Conservation (phyloP, 1,284 basidiomycete species). For the Microbotryum saponariae region DNA sequence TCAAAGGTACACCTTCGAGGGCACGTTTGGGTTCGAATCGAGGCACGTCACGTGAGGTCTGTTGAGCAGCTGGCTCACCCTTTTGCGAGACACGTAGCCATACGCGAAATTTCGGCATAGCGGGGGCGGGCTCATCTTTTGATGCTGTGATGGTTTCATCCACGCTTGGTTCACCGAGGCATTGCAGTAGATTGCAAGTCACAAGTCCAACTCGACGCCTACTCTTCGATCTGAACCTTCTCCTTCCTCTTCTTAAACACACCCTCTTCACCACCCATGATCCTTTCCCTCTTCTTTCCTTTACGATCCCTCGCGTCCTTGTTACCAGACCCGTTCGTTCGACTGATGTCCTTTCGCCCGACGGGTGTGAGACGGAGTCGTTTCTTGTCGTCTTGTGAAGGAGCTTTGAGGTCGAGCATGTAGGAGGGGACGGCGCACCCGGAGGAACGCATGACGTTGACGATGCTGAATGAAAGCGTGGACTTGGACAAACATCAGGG, state of each 20-base stretch:
- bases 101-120: too few species aligned
- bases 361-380: constrained; percentile 67
- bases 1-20: too few species aligned
- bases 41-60: too few species aligned
- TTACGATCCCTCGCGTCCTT: constrained; percentile 3
- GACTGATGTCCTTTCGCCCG: constrained; percentile 50
- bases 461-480: constrained; percentile 55
- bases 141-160: too few species aligned
- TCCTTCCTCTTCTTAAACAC: constrained; percentile 45
- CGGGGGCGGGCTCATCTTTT: too few species aligned
- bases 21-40: too few species aligned
- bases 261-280: constrained; percentile 57
- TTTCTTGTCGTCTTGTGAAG: constrained; percentile 67
- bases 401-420: constrained; percentile 61
- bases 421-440: constrained; percentile 83
- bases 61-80: too few species aligned
- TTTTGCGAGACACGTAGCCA: too few species aligned
- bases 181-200: too few species aligned
- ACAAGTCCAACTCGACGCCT: too few species aligned
- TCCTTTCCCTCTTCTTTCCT: constrained; percentile 11
- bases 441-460: constrained; percentile 85
- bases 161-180: too few species aligned
- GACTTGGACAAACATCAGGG: background rate
- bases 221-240: constrained; percentile 55
- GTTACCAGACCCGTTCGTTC: constrained; percentile 20